Percentiles rank a stretch among this genome's conserved stretches.
Evolutionary conservation across 176 grass and related monocot genomes (phyloP).

Genomic region (Saccharum officinarum): DNA sequence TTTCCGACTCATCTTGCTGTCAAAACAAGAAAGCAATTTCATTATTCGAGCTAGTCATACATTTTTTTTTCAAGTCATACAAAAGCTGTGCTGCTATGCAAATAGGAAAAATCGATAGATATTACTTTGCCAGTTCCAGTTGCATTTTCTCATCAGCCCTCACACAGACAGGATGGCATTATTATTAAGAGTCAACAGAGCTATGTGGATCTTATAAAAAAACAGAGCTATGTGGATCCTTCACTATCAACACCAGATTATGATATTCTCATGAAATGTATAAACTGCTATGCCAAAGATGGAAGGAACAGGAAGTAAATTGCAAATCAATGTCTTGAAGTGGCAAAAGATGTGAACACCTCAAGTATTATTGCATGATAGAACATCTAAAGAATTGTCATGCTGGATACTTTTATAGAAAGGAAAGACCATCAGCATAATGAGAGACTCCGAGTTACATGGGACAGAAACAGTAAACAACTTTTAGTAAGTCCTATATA

Average conservation of each 20-base stretch:
- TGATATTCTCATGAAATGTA: constrained; percentile 9
- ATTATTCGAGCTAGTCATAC: background rate
- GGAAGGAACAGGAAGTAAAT: background rate
- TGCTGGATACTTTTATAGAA: background rate
- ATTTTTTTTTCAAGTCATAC: background rate
- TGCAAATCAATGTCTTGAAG: background rate
- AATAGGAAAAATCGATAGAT: background rate
- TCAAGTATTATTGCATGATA: background rate
- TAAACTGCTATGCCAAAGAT: background rate
- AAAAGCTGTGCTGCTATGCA: background rate
- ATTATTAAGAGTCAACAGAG: background rate
- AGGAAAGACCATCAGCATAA: background rate
- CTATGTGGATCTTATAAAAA: background rate
- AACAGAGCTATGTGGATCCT: background rate
- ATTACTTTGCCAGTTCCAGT: background rate
- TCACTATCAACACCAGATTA: background rate
- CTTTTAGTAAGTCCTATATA: background rate
- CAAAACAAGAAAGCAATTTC: constrained; percentile 17
- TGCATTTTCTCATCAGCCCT: background rate
- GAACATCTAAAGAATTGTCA: background rate
- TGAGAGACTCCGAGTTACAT: background rate
- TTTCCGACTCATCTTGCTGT: constrained; percentile 97
- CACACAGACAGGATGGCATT: background rate
- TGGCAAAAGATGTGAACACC: background rate
- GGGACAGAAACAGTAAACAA: background rate